Conservation (phyloP, 2,329 filamentous ascomycete genomes). For the Aspergillus pseudoglaucus region DNA sequence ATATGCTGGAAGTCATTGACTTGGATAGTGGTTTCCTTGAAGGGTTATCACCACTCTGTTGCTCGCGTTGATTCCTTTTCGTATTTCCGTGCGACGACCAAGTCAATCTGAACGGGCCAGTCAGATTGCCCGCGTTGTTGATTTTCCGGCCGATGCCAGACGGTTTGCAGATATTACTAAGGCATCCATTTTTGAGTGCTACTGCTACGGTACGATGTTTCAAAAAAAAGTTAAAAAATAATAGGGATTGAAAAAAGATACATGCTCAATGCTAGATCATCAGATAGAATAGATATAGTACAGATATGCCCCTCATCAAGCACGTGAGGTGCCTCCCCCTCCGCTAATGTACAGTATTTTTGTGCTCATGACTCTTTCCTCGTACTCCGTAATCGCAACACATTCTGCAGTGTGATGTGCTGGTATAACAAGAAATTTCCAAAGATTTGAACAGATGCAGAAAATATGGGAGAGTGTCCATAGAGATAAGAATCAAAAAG, state of each 20-base stretch:
- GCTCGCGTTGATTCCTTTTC: neutral
- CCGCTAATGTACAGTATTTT: conserved; percentile 1
- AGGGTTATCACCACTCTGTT: neutral
- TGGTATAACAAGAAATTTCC: neutral
- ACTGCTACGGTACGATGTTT: neutral
- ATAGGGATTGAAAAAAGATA: neutral
- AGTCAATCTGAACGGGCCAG: neutral
- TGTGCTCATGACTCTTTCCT: neutral
- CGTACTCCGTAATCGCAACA: neutral
- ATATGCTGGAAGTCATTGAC: too few relatives aligned
- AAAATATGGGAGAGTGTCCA: conserved; percentile 17
- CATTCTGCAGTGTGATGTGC: neutral
- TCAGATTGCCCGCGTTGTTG: neutral
- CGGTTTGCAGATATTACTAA: neutral
- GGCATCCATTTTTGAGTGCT: neutral
- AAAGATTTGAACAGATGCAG: conserved; percentile 1
- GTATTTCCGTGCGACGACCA: neutral
- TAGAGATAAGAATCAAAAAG: conserved; percentile 7
- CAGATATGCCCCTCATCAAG: neutral
- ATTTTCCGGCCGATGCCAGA: neutral
- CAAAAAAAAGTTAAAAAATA: neutral
- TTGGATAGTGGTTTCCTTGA: neutral
- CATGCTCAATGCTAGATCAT: too few relatives aligned
- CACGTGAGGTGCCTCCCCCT: neutral
- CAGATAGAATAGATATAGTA: too few relatives aligned